These are phyloP conservation scores for Fusarium luffae DNA, from an alignment of 2,329 filamentous ascomycete species.

Conservation along the genomic window DNA sequence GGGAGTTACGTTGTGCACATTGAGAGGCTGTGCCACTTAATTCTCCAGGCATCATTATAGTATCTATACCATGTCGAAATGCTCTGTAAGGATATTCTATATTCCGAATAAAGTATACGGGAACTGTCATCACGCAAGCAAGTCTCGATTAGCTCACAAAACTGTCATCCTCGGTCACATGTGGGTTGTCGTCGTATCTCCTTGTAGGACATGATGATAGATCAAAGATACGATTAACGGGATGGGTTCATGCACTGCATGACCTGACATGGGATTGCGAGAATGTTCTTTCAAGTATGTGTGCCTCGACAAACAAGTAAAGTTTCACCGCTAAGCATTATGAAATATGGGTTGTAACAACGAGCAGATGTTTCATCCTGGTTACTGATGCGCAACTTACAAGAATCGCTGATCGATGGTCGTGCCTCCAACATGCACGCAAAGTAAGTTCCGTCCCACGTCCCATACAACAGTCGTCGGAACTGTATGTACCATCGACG, in stretches of 20 bases:
- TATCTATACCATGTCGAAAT: background rate
- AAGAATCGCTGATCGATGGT: background rate
- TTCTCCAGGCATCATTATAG: background rate
- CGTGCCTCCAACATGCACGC: conserved; percentile 2
- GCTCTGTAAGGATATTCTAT: background rate
- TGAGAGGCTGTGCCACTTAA: background rate
- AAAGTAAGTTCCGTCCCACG: conserved; percentile 14
- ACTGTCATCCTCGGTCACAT: background rate
- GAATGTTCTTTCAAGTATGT: conserved; percentile 2
- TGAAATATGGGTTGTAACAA: conserved; percentile 13
- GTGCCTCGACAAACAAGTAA: background rate
- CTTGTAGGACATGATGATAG: conserved; percentile 6
- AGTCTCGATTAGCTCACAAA: background rate
- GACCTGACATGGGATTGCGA: conserved; percentile 22
- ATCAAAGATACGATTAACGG: conserved; percentile 11
- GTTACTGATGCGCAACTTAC: background rate
- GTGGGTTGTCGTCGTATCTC: background rate
- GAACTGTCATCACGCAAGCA: background rate
- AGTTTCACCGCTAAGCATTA: conserved; percentile 15
- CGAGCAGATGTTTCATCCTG: conserved; percentile 19
- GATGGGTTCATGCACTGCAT: conserved; percentile 10
- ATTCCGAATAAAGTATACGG: background rate
- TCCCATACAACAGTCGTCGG: background rate
- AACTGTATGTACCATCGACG: background rate
- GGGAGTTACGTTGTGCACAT: background rate